Evolutionary conservation across 129 eudicot genomes (phyloP), one percentile per base, ranked within the genome.

Genomic region (Centaurea solstitialis): DNA sequence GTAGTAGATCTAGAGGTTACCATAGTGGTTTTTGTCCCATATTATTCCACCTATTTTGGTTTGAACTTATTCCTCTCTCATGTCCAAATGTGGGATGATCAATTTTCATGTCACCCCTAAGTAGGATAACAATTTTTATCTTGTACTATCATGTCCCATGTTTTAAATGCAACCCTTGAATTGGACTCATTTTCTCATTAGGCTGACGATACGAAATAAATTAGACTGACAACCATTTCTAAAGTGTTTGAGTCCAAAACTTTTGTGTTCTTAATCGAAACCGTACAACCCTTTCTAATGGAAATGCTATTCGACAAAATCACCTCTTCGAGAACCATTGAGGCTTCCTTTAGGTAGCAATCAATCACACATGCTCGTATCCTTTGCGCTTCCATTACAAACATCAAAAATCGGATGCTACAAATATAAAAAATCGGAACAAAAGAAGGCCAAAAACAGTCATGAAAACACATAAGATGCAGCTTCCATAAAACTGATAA

Each of bases 401-500:
- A 26, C 2, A 26, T 78, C 4, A 24, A 47, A 47, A 40, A 74
- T 43, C 24, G 35, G 66, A 65, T 74, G 79, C 61, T 66, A 81
- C 75, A 74, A 38, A 72, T n/a, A 65, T 66, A 10, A 38, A 65
- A 57, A 57, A 57, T 39, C 8, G 45, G 64, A 39, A 77, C 73
- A 77, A 24, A 57, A 53, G 62, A 47, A 50, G 21, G 65, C 65
- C 65, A 57, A 1, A 17, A 57, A 38, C 24, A 75, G 33, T 81
- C 85, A 30, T 10, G 28, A 33, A 75, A 45, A 81, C 76, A 30
- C 70, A 80, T 37, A 74, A 8, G 21, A 81, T 13, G 70, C 57
- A 33, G 59, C 62, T 53, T 72, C 41, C 61, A 38, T 9, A 50
- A 22, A 72, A 72, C 33, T 15, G 21, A 23, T 47, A 30, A 70